Evolutionary conservation across 1,284 basidiomycete genomes (phyloP), one percentile per base, ranked within the genome.

Genomic region (Stereum hirsutum): DNA sequence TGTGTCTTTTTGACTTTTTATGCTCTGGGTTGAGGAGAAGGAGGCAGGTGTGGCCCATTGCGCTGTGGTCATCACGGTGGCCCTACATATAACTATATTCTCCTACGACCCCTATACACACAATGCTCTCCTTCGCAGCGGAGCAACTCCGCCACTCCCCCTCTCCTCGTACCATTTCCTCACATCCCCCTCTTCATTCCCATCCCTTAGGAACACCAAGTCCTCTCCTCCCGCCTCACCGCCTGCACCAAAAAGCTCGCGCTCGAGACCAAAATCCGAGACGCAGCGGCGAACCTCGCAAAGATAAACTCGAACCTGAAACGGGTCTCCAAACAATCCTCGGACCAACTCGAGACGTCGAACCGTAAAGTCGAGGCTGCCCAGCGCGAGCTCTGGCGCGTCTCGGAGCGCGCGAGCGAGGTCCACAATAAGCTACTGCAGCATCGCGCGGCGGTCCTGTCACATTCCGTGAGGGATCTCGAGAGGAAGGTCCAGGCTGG

Each of bases 231-330:
- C 8, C 73, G 84, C 25, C 62, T 79, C 14, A 69, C 64, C 30
- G 80, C 81, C 8, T 67, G 77, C 58, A 65, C 70, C 48, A 85
- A 76, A 61, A 89, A 85, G 58, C 69, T 89, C 43, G 65, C 70
- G 3, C 70, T 84, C 23, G 86, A 89, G 57, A 82, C 75, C 41
- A 89, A 86, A 58, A 87, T 89, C 39, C 82, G 87, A 17, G 86
- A 89, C 47, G 86, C 86, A 2, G 84, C 85, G 1, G 51, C 76
- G 5, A 83, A 78, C 14, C 69, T 89, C 5, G 72, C 76, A 28
- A 81, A 71, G 57, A 72, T 87, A 37, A 83, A 85, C 52, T 62
- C 74, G 7, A 60, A 74, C 0, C 33, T 78, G 56, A 78, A 72
- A 56, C 73, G 65, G 43, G 62, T 74, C 10, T 76, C 77, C 25